These are phyloP conservation scores for Allium fistulosum DNA, from an alignment of 106 monocot genomes.

Conservation along the genomic window DNA sequence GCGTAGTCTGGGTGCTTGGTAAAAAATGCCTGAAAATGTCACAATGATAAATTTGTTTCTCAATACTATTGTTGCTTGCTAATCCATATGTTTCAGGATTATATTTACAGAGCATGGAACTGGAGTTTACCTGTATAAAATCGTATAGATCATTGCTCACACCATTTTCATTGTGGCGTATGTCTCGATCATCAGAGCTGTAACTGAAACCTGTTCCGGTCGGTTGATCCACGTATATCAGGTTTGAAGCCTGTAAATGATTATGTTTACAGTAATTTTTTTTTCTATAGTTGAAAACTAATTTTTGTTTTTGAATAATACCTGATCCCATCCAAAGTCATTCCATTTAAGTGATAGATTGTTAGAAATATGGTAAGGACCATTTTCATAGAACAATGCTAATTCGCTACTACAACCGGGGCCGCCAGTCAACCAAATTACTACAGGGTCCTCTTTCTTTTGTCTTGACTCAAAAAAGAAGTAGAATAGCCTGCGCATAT, in stretches of 20 bases:
- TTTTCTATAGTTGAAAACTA: too few species aligned
- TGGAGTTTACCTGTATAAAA: constrained; percentile 55
- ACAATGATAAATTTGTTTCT: background rate
- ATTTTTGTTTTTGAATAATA: background rate
- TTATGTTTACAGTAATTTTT: background rate
- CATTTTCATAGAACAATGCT: constrained; percentile 87
- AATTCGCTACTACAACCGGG: constrained; percentile 88
- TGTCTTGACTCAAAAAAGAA: constrained; percentile 81
- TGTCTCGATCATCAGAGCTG: constrained; percentile 58
- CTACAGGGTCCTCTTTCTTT: constrained; percentile 65
- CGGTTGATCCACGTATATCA: constrained; percentile 79
- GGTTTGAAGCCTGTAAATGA: constrained; percentile 53
- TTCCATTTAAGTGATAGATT: constrained; percentile 70
- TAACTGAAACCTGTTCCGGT: constrained; percentile 91
- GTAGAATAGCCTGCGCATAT: constrained; percentile 64
- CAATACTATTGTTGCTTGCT: too few species aligned
- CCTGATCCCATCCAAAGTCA: constrained; percentile 87
- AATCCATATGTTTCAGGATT: too few species aligned
- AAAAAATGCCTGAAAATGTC: background rate
- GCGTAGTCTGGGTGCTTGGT: background rate
- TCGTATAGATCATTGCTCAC: constrained; percentile 83
- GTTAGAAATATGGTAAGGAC: constrained; percentile 58
- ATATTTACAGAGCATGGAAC: too few species aligned
- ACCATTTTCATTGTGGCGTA: constrained; percentile 11
- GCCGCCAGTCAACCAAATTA: constrained; percentile 86